phyloP scores from a whole-genome alignment of 441 rosid genomes.

The Hura crepitans region DNA sequence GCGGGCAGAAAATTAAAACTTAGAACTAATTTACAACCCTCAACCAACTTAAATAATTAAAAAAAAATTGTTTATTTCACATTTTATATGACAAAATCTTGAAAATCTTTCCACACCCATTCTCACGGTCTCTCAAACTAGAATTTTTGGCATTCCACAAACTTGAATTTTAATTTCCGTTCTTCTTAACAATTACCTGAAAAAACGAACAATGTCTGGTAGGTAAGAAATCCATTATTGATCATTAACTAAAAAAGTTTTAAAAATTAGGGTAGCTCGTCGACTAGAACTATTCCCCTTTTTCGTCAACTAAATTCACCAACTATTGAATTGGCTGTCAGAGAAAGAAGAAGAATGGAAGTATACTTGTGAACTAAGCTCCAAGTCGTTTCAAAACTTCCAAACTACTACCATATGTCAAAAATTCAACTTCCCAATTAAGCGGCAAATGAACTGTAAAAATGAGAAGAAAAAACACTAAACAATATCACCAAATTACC shows the following conservation, averaged over 20 bases:
- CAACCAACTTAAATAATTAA: background rate
- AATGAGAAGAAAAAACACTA: too few species aligned
- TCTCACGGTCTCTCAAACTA: background rate
- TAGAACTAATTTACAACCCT: background rate
- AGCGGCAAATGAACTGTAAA: background rate
- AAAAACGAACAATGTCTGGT: background rate
- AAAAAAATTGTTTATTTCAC: too few species aligned
- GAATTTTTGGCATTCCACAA: background rate
- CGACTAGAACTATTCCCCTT: background rate
- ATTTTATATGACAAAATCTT: background rate
- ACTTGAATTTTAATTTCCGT: background rate
- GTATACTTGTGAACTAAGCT: background rate
- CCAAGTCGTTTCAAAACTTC: background rate
- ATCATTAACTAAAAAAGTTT: background rate
- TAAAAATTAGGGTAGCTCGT: background rate
- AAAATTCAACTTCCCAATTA: background rate
- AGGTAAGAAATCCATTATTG: background rate
- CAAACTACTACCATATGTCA: background rate
- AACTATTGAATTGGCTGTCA: background rate
- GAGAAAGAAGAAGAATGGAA: background rate
- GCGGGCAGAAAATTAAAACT: background rate
- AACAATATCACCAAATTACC: background rate
- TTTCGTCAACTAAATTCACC: slow-evolving; percentile 17
- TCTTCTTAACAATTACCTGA: background rate
- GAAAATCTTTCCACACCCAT: background rate